Evolutionary conservation across 2,329 filamentous ascomycete species (phyloP).

Genomic region (Cytospora mali): DNA sequence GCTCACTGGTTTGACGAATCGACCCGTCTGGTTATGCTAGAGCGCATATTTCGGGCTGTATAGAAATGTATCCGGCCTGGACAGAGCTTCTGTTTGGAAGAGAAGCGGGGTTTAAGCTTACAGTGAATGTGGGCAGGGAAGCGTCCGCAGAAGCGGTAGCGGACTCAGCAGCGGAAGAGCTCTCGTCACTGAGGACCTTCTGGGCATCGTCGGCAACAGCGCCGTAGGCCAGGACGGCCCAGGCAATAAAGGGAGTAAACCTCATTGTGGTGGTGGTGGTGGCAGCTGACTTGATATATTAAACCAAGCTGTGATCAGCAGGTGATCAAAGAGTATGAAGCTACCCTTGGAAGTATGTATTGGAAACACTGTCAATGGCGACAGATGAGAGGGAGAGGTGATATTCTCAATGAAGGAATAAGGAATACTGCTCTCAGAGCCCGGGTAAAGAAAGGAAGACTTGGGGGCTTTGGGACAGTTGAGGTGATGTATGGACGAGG

Average conservation of each 20-base stretch:
- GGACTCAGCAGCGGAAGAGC: constrained; percentile 48
- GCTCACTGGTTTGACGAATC: constrained; percentile 8
- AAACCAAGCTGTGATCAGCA: constrained; percentile 20
- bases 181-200: constrained; percentile 53
- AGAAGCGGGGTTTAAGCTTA: constrained; percentile 52
- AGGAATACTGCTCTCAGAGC: constrained; percentile 41
- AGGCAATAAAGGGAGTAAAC: constrained; percentile 78
- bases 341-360: constrained; percentile 8
- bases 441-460: constrained; percentile 35
- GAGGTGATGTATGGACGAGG: constrained; percentile 10
- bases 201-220: constrained; percentile 70
- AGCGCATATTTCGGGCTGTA: background rate
- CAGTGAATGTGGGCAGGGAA: constrained; percentile 82
- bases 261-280: constrained; percentile 66
- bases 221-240: constrained; percentile 70
- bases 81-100: constrained; percentile 1
- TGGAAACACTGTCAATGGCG: constrained; percentile 29
- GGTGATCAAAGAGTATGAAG: constrained; percentile 20
- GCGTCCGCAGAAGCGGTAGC: constrained; percentile 59
- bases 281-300: constrained; percentile 12
- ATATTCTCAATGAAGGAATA: constrained; percentile 37
- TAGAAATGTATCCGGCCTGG: background rate
- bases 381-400: constrained; percentile 32
- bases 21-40: background rate
- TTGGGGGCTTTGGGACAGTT: constrained; percentile 5